Evolutionary conservation across 2,329 filamentous ascomycete genomes (phyloP), one percentile per base, ranked within the genome.

Genomic region (Aspergillus pseudoterreus): DNA sequence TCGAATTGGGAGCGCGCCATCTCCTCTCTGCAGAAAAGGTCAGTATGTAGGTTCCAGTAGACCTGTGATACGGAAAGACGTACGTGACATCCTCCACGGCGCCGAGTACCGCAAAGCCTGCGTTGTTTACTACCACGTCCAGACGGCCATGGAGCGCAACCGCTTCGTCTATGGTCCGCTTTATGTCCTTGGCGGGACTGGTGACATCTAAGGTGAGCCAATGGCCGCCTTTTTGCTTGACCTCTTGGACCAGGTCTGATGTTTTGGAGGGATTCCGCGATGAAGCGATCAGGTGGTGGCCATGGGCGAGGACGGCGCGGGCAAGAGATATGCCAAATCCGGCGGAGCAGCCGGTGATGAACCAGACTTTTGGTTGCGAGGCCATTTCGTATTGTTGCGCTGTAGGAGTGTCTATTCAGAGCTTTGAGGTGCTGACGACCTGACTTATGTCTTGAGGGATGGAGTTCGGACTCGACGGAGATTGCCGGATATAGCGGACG

Each of bases 301-400:
- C 77, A 24, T 71, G 70, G 2, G 65, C 60, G 5, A 82, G 69
- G 1, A 78, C 75, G 10, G 67, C 59, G 27, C 71, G 60, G 27
- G 74, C 73, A 24, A 82, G 75, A 6, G 69, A 64, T 4, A 68
- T 66, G 6, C 80, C 80, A 52, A 82, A 77, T 46, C 80, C 79
- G 15, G 74, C 78, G 19, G 77, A 78, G 43, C 73, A 73, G 22
- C 77, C 80, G 10, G 75, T 76, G 60, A 82, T 76, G 65, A 83
- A 75, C 79, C 80, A 82, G 27, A 79, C 71, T 22, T 35, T 21
- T 12, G 44, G 44, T n/a, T n/a, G 14, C 2, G 35, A n/a, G 14
- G 15, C 19, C 44, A 46, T 46, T 22, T 45, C 14, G 24, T 15
- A 6, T 38, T 2, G 35, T 6, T 9, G 2, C 6, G 6, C 22